Conservation (phyloP, 2,329 filamentous ascomycete genomes). For the Xylaria sp. region DNA sequence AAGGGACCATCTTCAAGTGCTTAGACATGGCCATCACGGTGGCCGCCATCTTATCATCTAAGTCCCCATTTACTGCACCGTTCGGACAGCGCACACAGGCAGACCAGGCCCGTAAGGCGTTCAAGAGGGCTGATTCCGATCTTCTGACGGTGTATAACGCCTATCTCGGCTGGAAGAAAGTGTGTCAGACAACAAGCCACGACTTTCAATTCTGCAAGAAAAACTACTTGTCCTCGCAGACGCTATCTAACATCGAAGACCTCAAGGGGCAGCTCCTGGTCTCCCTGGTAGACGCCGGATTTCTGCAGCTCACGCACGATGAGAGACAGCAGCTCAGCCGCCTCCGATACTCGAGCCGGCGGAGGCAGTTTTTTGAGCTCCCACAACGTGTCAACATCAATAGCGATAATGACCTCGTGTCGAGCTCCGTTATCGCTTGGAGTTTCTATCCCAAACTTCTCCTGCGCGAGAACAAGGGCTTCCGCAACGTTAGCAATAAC, state of each 20-base stretch:
- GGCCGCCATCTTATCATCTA: constrained; percentile 92
- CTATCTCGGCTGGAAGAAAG: constrained; percentile 87
- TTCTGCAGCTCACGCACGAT: constrained; percentile 78
- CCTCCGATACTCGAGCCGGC: constrained; percentile 73
- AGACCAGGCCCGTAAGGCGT: constrained; percentile 80
- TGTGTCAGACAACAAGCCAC: constrained; percentile 77
- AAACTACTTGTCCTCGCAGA: constrained; percentile 91
- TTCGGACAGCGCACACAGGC: constrained; percentile 86
- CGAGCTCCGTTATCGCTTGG: constrained; percentile 87
- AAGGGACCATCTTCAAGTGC: constrained; percentile 88
- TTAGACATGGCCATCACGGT: constrained; percentile 92
- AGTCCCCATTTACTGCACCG: constrained; percentile 90
- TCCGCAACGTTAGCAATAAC: constrained; percentile 93
- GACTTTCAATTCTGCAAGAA: constrained; percentile 94
- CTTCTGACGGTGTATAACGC: constrained; percentile 94
- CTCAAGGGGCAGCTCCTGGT: constrained; percentile 91
- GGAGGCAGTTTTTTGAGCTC: constrained; percentile 83
- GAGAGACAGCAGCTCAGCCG: constrained; percentile 77
- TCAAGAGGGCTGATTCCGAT: constrained; percentile 89
- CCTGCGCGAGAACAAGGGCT: constrained; percentile 81
- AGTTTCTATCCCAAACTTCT: constrained; percentile 96
- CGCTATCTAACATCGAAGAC: constrained; percentile 91
- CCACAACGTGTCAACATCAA: constrained; percentile 79
- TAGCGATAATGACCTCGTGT: constrained; percentile 81
- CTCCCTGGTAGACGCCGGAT: constrained; percentile 85